These are phyloP conservation scores for Acorus calamus DNA, from an alignment of 106 monocot species.

Conservation along the genomic window DNA sequence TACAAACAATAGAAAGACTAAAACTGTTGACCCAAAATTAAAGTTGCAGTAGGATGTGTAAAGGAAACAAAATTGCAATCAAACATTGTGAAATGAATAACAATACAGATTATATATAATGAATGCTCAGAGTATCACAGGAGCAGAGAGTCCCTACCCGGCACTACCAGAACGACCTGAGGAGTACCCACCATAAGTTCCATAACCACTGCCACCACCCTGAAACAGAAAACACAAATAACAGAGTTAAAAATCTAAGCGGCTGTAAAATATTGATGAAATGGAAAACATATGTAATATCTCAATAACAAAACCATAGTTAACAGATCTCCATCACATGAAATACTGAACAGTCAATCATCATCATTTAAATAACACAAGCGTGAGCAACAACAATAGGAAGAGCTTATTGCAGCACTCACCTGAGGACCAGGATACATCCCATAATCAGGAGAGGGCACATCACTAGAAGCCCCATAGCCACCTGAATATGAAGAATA, in stretches of 20 bases:
- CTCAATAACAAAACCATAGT: too few relatives aligned
- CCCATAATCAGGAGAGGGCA: conserved; percentile 37
- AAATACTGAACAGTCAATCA: too few relatives aligned
- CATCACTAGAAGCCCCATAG: conserved; percentile 34
- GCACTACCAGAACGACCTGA: conserved; percentile 58
- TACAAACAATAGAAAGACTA: background rate
- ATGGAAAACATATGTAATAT: too few relatives aligned
- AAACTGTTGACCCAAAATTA: too few relatives aligned
- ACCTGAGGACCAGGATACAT: conserved; percentile 72
- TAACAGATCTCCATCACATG: too few relatives aligned
- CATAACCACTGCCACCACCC: conserved; percentile 64
- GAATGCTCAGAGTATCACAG: background rate
- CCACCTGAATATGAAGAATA: conserved; percentile 60
- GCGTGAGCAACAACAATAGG: background rate
- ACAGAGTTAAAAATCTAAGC: background rate
- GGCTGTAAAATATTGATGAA: too few relatives aligned
- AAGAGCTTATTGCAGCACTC: background rate
- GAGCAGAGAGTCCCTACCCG: conserved; percentile 47
- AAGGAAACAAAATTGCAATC: conserved; percentile 3
- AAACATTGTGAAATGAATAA: conserved; percentile 6
- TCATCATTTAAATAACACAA: background rate
- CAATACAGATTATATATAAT: background rate
- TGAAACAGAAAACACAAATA: conserved; percentile 10
- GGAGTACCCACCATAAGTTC: conserved; percentile 52
- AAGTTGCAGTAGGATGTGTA: background rate